Evolutionary conservation across 306 rosid genomes (phyloP).

Genomic region (Canavalia gladiata): DNA sequence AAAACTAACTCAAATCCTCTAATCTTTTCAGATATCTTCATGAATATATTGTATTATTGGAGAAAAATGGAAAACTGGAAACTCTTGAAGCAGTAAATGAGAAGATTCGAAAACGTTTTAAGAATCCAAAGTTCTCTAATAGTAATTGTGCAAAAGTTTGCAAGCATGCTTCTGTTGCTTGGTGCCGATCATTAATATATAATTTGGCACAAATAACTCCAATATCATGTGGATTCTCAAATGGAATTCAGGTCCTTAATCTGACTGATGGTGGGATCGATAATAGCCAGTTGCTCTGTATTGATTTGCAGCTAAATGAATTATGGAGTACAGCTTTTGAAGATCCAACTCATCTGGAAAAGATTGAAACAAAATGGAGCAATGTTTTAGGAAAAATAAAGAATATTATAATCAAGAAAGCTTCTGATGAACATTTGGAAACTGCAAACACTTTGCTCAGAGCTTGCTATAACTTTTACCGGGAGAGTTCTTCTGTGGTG

Average conservation of each 20-base stretch:
- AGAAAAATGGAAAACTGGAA: conserved; percentile 83
- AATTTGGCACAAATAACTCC: conserved; percentile 84
- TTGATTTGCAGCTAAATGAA: conserved; percentile 83
- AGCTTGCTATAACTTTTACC: conserved; percentile 86
- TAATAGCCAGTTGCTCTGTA: conserved; percentile 71
- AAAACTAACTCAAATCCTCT: conserved; percentile 43
- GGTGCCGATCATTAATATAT: conserved; percentile 89
- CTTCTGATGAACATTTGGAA: conserved; percentile 80
- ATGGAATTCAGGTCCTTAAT: conserved; percentile 60
- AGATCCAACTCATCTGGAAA: conserved; percentile 64
- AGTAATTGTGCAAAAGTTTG: conserved; percentile 84
- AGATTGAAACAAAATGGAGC: conserved; percentile 74
- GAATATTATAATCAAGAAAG: conserved; percentile 61
- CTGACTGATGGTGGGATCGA: conserved; percentile 66
- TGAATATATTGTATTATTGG: conserved; percentile 71
- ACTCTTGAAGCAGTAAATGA: conserved; percentile 92
- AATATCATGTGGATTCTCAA: conserved; percentile 51
- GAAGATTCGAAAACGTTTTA: conserved; percentile 93
- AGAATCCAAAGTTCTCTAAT: conserved; percentile 84
- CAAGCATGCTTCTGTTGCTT: conserved; percentile 91
- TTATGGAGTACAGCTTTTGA: conserved; percentile 87
- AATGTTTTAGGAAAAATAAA: conserved; percentile 69
- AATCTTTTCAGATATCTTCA: conserved; percentile 81
- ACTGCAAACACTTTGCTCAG: conserved; percentile 78
- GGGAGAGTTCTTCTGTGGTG: conserved; percentile 86